Evolutionary conservation across 495 filamentous ascomycete species (phyloP), one percentile per base, ranked within the genome.

Genomic region (Barbatosphaeria neglecta): DNA sequence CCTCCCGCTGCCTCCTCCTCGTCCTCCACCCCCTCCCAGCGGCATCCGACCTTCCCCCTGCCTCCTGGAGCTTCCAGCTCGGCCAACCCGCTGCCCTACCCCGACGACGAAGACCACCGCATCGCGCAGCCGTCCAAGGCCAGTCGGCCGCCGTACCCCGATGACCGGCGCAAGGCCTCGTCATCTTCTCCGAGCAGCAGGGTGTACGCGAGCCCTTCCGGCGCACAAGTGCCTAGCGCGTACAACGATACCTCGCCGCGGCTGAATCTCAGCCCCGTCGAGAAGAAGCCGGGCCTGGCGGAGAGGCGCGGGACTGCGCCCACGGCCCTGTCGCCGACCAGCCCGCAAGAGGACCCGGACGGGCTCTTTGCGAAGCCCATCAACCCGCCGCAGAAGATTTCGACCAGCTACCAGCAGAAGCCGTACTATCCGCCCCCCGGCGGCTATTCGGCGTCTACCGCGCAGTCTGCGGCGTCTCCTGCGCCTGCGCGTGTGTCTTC

Each of bases 301-400:
- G 84, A 90, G 54, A 65, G 81, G 57, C 73, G 86, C 31, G 84
- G 83, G 24, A 85, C 81, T 11, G 76, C 73, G 11, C 86, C 86
- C 42, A 88, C 82, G 55, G 84, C 86, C 44, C 57, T 92, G 22
- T 86, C 86, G 49, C 90, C 87, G 2, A 77, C 80, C 20, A 83
- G 78, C 17, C 79, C 82, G 17, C 80, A 81, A 49, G 68, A 68
- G 17, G 85, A 86, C 27, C 81, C 85, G 41, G 80, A 87, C 43
- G 78, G 77, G 13, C 65, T 89, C 38, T 88, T 86, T 56, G 80
- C 77, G 45, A 72, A 69, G 56, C 61, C 70, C 28, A 66, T 76
- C 46, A 53, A 56, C 42, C 51, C 58, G 5, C 46, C 58, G 43
- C 54, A 63, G 35, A 62, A 52, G 48, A 65, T 70, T 37, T 70